Conservation (phyloP, 805 yeast genomes). For the Kodamaea neixiangensis region DNA sequence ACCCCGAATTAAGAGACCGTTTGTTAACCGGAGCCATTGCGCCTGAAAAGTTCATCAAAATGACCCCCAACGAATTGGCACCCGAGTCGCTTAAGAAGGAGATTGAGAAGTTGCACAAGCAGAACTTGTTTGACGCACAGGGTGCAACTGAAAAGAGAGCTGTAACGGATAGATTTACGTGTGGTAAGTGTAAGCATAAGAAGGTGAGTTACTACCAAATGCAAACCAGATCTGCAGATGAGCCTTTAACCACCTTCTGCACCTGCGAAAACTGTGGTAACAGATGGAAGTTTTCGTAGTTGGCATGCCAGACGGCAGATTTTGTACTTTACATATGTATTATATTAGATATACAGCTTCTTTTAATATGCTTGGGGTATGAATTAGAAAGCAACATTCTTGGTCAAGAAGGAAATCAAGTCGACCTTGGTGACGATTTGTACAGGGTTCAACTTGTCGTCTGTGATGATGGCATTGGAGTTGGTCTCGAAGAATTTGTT, state of each 20-base stretch:
- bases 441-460: slow-evolving; percentile 65
- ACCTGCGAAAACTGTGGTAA: slow-evolving; percentile 97
- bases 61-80: slow-evolving; percentile 95
- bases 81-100: slow-evolving; percentile 87
- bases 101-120: slow-evolving; percentile 79
- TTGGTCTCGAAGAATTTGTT: slow-evolving; percentile 81
- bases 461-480: slow-evolving; percentile 82
- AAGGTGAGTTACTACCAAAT: slow-evolving; percentile 95
- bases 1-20: slow-evolving; percentile 77
- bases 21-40: slow-evolving; percentile 67
- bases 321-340: slow-evolving; percentile 6
- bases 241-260: slow-evolving; percentile 96
- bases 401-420: slow-evolving; percentile 57
- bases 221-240: slow-evolving; percentile 99
- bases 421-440: slow-evolving; percentile 90
- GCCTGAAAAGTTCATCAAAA: slow-evolving; percentile 65
- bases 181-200: slow-evolving; percentile 97
- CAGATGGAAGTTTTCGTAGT: slow-evolving; percentile 91
- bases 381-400: slow-evolving; percentile 24
- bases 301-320: neutral
- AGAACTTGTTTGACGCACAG: slow-evolving; percentile 93
- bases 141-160: slow-evolving; percentile 97
- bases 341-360: slow-evolving; percentile 6
- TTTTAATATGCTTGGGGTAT: neutral
- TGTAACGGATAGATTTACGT: slow-evolving; percentile 92